Conservation (phyloP, 495 filamentous ascomycete genomes). For the Bathelium albidoporum region DNA sequence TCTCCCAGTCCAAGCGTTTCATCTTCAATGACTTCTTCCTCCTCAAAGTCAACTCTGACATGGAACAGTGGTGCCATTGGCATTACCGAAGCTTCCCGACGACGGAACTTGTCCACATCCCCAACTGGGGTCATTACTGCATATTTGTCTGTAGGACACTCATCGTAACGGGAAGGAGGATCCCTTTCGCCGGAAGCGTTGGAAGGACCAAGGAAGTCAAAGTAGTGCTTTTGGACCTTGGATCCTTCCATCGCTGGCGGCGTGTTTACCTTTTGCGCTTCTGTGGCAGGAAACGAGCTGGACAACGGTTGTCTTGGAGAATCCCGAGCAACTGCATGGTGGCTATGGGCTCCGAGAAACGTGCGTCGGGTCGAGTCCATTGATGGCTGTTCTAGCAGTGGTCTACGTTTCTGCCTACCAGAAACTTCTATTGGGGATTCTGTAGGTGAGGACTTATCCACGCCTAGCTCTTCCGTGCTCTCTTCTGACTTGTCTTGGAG, state of each 20-base stretch:
- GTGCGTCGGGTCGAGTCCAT: neutral
- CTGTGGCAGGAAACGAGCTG: neutral
- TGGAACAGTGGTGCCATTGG: neutral
- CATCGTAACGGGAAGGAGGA: neutral
- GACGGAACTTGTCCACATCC: neutral
- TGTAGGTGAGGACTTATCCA: neutral
- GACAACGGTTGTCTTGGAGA: neutral
- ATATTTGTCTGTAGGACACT: neutral
- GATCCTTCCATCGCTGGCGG: neutral
- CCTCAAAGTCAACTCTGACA: neutral
- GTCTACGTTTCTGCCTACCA: neutral
- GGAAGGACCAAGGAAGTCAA: neutral
- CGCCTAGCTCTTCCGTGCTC: neutral
- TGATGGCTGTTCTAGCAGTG: neutral
- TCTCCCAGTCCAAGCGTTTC: neutral
- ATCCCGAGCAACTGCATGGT: neutral
- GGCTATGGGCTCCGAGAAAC: neutral
- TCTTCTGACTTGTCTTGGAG: neutral
- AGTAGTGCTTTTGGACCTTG: neutral
- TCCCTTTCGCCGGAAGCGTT: neutral
- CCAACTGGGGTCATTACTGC: neutral
- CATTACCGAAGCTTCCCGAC: neutral
- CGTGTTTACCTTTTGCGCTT: neutral
- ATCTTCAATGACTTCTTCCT: neutral
- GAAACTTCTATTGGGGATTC: neutral